phyloP scores from a whole-genome alignment of 345 rosid species.

The Clausena lansium region DNA sequence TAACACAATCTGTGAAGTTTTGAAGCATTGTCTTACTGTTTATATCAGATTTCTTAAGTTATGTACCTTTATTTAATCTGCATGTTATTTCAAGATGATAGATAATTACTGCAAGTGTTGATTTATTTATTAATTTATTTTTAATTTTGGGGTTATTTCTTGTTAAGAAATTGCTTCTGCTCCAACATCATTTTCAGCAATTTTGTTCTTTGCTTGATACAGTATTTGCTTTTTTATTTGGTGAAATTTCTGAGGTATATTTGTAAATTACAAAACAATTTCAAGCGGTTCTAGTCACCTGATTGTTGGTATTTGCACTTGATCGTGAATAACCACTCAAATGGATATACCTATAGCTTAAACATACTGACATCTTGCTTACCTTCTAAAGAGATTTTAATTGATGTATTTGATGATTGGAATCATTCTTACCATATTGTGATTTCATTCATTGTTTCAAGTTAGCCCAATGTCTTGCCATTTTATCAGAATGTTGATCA shows the following conservation, averaged over 20 bases:
- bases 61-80: neutral
- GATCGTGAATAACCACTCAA: too few relatives aligned
- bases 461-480: neutral
- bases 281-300: neutral
- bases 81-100: neutral
- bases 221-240: too few relatives aligned
- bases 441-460: neutral
- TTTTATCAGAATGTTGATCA: neutral
- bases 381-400: neutral
- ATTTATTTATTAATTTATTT: too few relatives aligned
- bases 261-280: too few relatives aligned
- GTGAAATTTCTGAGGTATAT: neutral
- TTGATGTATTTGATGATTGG: neutral
- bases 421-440: neutral
- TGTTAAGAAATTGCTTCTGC: neutral
- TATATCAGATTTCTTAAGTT: too few relatives aligned
- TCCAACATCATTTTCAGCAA: neutral
- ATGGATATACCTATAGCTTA: too few relatives aligned
- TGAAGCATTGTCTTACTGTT: neutral
- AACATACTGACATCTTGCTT: neutral
- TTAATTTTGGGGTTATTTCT: neutral
- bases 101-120: neutral
- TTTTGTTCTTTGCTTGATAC: neutral
- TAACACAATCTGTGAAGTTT: neutral
- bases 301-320: neutral